Base-by-base conservation (phyloP, 345 rosid species). In the Eucalyptus shirleyi region DNA sequence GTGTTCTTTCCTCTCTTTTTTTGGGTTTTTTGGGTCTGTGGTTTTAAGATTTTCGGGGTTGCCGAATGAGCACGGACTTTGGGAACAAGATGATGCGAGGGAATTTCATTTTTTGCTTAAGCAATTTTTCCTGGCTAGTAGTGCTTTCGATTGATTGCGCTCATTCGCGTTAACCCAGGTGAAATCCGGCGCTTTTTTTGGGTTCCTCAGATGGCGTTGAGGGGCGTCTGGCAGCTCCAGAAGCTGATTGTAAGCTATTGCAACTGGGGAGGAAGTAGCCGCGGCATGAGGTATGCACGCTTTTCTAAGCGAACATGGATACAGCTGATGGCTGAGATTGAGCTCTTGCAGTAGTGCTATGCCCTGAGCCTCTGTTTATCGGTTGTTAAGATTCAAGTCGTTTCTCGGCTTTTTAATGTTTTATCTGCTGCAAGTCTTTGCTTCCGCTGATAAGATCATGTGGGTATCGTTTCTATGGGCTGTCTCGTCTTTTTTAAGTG, bases 191-290 rank as follows among this genome's bases (percentile, higher is more conserved):
- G 3, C 45, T 37, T 11, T 50, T 50, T 65, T 60, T 69, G 42
- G 26, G 26, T 37, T 37, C 45, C 26, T 56, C 89, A 90, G 94
- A 97, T 98, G 99, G 95, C 99, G 30, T 88, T 92, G 53, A 93
- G 97, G 94, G 99, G 98, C 51, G 94, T 92, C 12, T 98, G 99
- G 99, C 99, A 98, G 92, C 99, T 97, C 45, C 90, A 95, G 90
- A 98, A 94, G 92, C 93, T 98, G 89, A 91, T 96, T 7, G 98
- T 96, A 34, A 96, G 99, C 94, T 96, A 93, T 87, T 93, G 96
- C 89, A 94, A 96, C 80, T 96, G 98, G 99, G 99, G 99, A 87
- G 99, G 98, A 34, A 98, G 99, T 90, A 96, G 99, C 86, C 93
- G 96, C 86, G 98, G 99, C 86, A 95, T 96, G 91, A 95, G 97